Percentiles rank a stretch among this genome's conserved stretches.
phyloP scores from a whole-genome alignment of 1,284 basidiomycete genomes.

The Trichosporon sp. region DNA sequence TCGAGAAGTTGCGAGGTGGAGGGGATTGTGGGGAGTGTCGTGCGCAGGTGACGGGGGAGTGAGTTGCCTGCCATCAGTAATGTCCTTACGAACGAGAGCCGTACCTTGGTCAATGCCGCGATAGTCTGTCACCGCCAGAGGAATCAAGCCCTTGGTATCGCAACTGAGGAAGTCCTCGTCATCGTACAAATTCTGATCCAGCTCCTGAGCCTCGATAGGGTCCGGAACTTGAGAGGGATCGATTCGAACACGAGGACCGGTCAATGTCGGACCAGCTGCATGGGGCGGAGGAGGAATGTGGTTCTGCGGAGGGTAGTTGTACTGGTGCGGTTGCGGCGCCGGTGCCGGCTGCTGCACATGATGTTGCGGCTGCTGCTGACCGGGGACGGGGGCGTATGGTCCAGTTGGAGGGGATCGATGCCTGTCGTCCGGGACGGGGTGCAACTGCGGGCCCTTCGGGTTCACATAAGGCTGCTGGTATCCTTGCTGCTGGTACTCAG shows the following conservation, averaged over 20 bases:
- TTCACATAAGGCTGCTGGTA: constrained; percentile 14
- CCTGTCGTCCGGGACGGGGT: constrained; percentile 24
- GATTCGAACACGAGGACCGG: constrained; percentile 69
- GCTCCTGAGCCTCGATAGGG: constrained; percentile 74
- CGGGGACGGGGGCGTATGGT: constrained; percentile 23
- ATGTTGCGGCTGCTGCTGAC: constrained; percentile 23
- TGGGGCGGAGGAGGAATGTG: constrained; percentile 73
- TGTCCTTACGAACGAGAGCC: constrained; percentile 17
- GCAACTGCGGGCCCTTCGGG: constrained; percentile 26
- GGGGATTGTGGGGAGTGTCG: constrained; percentile 69
- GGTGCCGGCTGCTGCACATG: constrained; percentile 15
- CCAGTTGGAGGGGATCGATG: constrained; percentile 24
- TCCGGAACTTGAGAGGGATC: constrained; percentile 89
- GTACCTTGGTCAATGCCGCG: constrained; percentile 86
- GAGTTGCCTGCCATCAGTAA: constrained; percentile 56
- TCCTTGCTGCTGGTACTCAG: constrained; percentile 6
- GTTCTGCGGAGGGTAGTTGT: constrained; percentile 28
- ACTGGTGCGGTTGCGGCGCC: constrained; percentile 10
- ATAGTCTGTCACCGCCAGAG: constrained; percentile 81
- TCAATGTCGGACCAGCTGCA: constrained; percentile 63
- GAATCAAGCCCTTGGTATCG: constrained; percentile 67
- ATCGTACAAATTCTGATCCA: constrained; percentile 79
- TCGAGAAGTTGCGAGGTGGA: constrained; percentile 70
- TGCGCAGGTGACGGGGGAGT: constrained; percentile 61
- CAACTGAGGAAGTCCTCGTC: constrained; percentile 67